These are phyloP conservation scores for Diplodia scrobiculata DNA, from an alignment of 2,329 filamentous ascomycete species.

Conservation along the genomic window DNA sequence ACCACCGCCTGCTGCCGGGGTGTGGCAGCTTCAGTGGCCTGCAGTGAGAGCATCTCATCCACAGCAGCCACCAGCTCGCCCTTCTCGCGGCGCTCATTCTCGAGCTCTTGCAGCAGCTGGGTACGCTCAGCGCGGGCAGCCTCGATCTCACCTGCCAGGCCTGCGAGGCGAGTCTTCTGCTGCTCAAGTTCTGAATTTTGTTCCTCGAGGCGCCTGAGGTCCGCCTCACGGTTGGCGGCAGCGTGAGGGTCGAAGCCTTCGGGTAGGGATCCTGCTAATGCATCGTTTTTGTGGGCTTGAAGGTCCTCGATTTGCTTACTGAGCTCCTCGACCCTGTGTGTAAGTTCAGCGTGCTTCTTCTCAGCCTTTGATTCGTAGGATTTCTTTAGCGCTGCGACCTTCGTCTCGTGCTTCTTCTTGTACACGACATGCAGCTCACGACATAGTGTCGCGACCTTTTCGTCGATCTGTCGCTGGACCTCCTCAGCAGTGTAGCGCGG, in stretches of 20 bases:
- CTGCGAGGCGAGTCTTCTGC: conserved; percentile 72
- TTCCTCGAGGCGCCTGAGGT: conserved; percentile 59
- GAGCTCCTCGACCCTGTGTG: conserved; percentile 69
- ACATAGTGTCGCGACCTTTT: conserved; percentile 73
- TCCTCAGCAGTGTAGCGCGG: conserved; percentile 46
- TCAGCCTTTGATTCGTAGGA: conserved; percentile 84
- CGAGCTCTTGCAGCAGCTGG: conserved; percentile 65
- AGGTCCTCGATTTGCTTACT: conserved; percentile 74
- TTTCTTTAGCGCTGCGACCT: conserved; percentile 84
- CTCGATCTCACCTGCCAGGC: conserved; percentile 70
- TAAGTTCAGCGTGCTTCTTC: conserved; percentile 80
- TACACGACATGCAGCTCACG: conserved; percentile 89
- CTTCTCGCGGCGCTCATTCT: conserved; percentile 78
- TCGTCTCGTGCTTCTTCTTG: conserved; percentile 96
- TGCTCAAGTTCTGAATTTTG: conserved; percentile 68
- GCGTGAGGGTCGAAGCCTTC: conserved; percentile 7
- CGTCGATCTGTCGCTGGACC: conserved; percentile 72
- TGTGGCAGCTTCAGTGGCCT: conserved; percentile 47
- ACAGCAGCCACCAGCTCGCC: conserved; percentile 78
- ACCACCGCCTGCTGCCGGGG: conserved; percentile 10
- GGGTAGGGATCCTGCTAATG: conserved; percentile 52
- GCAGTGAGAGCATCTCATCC: conserved; percentile 79
- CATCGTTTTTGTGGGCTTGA: conserved; percentile 65
- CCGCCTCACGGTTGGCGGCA: conserved; percentile 39
- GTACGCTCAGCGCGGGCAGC: conserved; percentile 71